Percentiles rank a stretch among this genome's conserved stretches.
Evolutionary conservation across 768 basidiomycete genomes (phyloP).

Genomic region (Boletus tylopilopsis): DNA sequence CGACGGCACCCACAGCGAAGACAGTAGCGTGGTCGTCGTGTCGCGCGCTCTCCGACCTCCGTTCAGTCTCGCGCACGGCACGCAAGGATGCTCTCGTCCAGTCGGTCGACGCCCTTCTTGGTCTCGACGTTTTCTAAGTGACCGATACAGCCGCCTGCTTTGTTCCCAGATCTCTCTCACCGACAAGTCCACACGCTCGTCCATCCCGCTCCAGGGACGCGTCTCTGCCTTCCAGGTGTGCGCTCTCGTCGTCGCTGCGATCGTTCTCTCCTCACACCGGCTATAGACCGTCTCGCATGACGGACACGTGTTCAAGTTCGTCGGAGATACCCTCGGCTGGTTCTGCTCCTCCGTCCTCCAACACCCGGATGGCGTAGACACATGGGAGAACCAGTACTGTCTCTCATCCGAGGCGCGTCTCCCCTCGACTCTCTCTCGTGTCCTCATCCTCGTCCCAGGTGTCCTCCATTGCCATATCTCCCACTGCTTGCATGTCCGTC

Average conservation of each 20-base stretch:
- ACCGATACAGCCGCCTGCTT: constrained; percentile 36
- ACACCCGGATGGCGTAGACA: constrained; percentile 1
- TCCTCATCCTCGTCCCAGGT: constrained; percentile 34
- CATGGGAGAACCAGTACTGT: constrained; percentile 43
- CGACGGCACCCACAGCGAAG: too few relatives aligned
- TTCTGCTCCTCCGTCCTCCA: constrained; percentile 34
- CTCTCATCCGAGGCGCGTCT: constrained; percentile 28
- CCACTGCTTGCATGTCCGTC: constrained; percentile 47
- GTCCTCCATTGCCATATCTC: constrained; percentile 48
- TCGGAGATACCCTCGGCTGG: constrained; percentile 56
- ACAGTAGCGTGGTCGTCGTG: background rate
- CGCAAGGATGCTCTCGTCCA: constrained; percentile 26
- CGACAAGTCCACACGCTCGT: constrained; percentile 27
- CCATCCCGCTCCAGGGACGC: constrained; percentile 26
- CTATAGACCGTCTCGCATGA: constrained; percentile 23
- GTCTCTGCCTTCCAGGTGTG: constrained; percentile 53
- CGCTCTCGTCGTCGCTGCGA: constrained; percentile 6
- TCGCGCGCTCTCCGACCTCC: constrained; percentile 13
- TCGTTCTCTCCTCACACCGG: background rate
- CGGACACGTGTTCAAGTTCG: constrained; percentile 35
- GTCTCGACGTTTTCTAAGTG: background rate
- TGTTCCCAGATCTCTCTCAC: constrained; percentile 39
- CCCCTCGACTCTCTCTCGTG: background rate
- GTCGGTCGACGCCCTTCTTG: constrained; percentile 10
- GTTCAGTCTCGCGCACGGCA: constrained; percentile 11